phyloP scores from a whole-genome alignment of 2,329 filamentous ascomycete genomes.

The Cordyceps farinosa region DNA sequence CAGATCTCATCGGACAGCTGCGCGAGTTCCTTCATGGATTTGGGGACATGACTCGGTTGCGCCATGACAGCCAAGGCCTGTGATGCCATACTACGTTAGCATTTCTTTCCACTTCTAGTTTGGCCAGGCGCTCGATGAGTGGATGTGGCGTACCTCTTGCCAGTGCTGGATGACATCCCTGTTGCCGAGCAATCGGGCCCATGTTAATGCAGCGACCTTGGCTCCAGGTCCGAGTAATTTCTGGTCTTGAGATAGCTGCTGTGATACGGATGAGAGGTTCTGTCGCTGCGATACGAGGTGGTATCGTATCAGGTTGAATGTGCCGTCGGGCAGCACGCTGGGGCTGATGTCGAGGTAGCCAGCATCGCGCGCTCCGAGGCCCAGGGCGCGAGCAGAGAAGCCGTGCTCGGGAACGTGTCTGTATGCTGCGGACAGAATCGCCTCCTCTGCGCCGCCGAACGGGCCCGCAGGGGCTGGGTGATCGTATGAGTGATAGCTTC shows the following conservation, averaged over 20 bases:
- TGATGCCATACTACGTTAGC: background rate
- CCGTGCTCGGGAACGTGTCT: constrained; percentile 74
- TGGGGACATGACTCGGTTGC: constrained; percentile 71
- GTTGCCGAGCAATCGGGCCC: constrained; percentile 77
- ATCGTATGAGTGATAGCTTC: constrained; percentile 69
- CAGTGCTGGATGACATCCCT: constrained; percentile 67
- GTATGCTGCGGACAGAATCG: constrained; percentile 80
- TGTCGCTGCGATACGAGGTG: constrained; percentile 67
- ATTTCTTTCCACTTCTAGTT: background rate
- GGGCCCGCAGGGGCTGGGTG: constrained; percentile 55
- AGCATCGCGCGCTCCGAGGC: constrained; percentile 74
- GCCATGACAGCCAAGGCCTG: constrained; percentile 89
- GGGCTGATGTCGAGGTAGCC: constrained; percentile 85
- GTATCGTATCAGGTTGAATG: constrained; percentile 77
- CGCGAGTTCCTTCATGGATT: constrained; percentile 74
- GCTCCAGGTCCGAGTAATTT: constrained; percentile 47
- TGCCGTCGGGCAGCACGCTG: constrained; percentile 74
- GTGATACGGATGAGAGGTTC: constrained; percentile 46
- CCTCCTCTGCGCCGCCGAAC: constrained; percentile 66
- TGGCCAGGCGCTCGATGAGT: background rate
- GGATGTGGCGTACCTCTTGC: constrained; percentile 67
- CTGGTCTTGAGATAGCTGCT: constrained; percentile 37
- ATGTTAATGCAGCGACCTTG: constrained; percentile 67
- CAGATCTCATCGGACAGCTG: constrained; percentile 88
- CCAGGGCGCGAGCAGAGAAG: constrained; percentile 72